A percentile compares a stretch with the other conserved stretches of the same genome.
Conservation (phyloP, 2,329 filamentous ascomycete species). For the Amphichorda felina region DNA sequence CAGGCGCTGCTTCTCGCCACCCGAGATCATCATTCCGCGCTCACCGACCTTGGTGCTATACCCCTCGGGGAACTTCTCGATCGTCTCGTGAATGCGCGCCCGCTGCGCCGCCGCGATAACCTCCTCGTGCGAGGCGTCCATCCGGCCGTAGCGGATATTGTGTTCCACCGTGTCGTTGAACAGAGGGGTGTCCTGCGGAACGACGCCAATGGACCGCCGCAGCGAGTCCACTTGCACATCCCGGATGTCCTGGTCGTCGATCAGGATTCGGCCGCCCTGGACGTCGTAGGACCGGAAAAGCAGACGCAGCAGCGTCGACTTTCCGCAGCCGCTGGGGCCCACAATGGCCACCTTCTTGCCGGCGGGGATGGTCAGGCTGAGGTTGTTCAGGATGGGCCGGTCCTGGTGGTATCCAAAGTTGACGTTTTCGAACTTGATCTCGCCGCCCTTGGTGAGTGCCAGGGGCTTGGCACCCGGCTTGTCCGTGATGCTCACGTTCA, state of each 20-base stretch:
- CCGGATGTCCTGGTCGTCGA: conserved; percentile 88
- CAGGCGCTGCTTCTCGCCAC: conserved; percentile 84
- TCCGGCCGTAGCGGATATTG: conserved; percentile 86
- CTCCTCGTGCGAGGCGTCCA: conserved; percentile 61
- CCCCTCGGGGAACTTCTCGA: conserved; percentile 70
- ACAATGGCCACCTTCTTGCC: conserved; percentile 95
- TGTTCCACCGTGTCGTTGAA: conserved; percentile 96
- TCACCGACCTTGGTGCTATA: conserved; percentile 89
- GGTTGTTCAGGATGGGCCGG: conserved; percentile 73
- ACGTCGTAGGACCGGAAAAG: conserved; percentile 94
- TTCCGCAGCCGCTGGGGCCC: conserved; percentile 89
- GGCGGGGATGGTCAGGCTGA: conserved; percentile 81
- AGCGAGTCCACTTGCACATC: conserved; percentile 74
- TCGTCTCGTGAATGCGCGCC: conserved; percentile 75
- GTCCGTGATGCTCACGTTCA: conserved; percentile 81
- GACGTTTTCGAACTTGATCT: conserved; percentile 92
- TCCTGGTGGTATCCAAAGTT: conserved; percentile 85
- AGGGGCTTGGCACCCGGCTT: conserved; percentile 62
- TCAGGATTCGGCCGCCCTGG: conserved; percentile 70
- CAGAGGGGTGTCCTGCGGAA: conserved; percentile 91
- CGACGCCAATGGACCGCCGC: conserved; percentile 78
- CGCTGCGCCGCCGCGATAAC: conserved; percentile 69
- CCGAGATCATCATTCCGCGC: conserved; percentile 92
- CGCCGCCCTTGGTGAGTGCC: conserved; percentile 61
- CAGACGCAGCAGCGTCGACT: conserved; percentile 82